Conservation (phyloP, 306 rosid species). For the Betula pendula region DNA sequence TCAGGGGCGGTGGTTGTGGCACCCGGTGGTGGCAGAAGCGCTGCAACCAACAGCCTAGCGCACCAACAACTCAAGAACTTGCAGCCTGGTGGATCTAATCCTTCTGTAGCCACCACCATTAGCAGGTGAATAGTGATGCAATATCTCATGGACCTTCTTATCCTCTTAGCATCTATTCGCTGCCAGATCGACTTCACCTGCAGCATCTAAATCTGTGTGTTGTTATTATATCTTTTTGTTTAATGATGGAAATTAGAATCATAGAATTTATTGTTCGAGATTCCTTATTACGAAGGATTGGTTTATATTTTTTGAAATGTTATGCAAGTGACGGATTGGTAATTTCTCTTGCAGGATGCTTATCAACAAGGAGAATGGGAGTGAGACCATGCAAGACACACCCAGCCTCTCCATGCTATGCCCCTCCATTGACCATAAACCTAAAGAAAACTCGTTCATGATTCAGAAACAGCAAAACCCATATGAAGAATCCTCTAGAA, state of each 20-base stretch:
- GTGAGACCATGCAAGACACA: slow-evolving; percentile 50
- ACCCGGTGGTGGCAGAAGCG: slow-evolving; percentile 28
- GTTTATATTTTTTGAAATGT: not conserved
- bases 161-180: slow-evolving; percentile 16
- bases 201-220: not conserved
- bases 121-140: slow-evolving; percentile 47
- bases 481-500: slow-evolving; percentile 54
- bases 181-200: not conserved
- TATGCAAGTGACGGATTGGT: not conserved
- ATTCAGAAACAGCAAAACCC: slow-evolving; percentile 48
- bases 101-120: slow-evolving; percentile 49
- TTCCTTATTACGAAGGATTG: not conserved
- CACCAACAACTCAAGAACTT: slow-evolving; percentile 56
- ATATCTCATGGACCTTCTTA: not conserved
- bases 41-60: slow-evolving; percentile 45
- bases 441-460: slow-evolving; percentile 43
- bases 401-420: slow-evolving; percentile 58
- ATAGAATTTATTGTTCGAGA: not conserved
- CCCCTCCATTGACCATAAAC: slow-evolving; percentile 51
- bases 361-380: slow-evolving; percentile 48
- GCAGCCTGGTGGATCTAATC: slow-evolving; percentile 47
- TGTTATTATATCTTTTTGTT: not conserved
- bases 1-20: slow-evolving; percentile 42
- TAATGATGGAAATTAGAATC: not conserved
- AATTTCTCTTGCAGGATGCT: slow-evolving; percentile 56